phyloP scores from a whole-genome alignment of 148 eudicot genomes.

The Camellia japonica region DNA sequence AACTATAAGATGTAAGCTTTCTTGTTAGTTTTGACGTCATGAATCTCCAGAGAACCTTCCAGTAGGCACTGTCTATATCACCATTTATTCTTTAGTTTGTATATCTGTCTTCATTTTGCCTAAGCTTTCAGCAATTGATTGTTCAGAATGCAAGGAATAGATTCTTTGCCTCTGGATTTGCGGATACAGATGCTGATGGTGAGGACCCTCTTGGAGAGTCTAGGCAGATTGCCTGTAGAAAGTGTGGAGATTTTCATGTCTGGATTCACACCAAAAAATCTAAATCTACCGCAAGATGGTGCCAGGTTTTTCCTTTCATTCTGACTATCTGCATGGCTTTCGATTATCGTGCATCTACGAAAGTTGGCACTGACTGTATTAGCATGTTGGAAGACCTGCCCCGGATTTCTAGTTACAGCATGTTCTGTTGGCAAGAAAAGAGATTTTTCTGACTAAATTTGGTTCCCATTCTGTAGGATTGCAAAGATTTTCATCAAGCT shows the following conservation, averaged over 20 bases:
- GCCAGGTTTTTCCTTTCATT: conserved; percentile 60
- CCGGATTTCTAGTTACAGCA: not conserved
- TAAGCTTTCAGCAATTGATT: conserved; percentile 16
- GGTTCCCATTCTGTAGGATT: conserved; percentile 55
- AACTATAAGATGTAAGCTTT: not conserved
- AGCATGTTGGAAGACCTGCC: not conserved
- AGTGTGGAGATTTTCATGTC: conserved; percentile 78
- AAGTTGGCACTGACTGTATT: too few relatives aligned
- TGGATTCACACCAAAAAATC: conserved; percentile 78
- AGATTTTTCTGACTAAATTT: not conserved
- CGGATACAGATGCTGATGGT: conserved; percentile 56
- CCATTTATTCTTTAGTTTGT: not conserved
- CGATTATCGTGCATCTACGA: too few relatives aligned
- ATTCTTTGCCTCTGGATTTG: conserved; percentile 63
- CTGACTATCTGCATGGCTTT: not conserved
- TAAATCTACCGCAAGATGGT: conserved; percentile 93
- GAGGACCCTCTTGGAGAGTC: conserved; percentile 67
- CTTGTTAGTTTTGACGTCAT: not conserved
- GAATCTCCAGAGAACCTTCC: not conserved
- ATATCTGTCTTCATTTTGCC: conserved; percentile 6
- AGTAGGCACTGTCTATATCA: not conserved
- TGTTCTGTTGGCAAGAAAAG: not conserved
- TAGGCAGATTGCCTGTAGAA: conserved; percentile 80
- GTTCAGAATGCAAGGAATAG: conserved; percentile 66
- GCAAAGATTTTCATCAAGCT: conserved; percentile 91